Conservation (phyloP, 2,329 filamentous ascomycete genomes). For the Penicillium sclerotigenum region DNA sequence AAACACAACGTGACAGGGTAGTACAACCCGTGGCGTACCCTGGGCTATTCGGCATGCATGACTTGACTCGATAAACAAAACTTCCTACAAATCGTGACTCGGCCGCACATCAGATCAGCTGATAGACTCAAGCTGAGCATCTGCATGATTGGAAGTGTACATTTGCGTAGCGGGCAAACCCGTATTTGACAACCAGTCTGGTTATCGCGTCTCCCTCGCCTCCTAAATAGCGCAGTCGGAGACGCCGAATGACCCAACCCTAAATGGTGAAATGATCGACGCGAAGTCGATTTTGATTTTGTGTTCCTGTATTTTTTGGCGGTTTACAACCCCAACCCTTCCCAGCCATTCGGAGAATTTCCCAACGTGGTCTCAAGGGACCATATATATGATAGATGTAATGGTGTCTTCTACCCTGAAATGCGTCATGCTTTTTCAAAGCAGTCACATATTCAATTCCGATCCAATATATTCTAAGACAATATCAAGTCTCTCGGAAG, state of each 20-base stretch:
- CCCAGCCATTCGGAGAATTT: constrained; percentile 21
- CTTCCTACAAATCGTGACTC: neutral
- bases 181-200: constrained; percentile 11
- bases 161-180: neutral
- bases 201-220: constrained; percentile 20
- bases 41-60: constrained; percentile 3
- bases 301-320: constrained; percentile 5
- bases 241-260: constrained; percentile 16
- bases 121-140: constrained; percentile 12
- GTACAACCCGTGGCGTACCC: constrained; percentile 10
- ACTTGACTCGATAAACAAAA: neutral
- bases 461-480: neutral
- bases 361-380: constrained; percentile 9
- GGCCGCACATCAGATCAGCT: neutral
- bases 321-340: neutral
- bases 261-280: neutral
- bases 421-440: neutral
- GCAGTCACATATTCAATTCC: neutral
- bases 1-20: constrained; percentile 13
- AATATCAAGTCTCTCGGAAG: neutral
- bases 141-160: neutral
- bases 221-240: constrained; percentile 24
- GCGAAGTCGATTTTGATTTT: neutral
- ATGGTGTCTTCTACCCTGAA: neutral
- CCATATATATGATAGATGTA: constrained; percentile 7